Base-by-base conservation (phyloP, 2,329 filamentous ascomycete species). In the Ascochyta fabae region DNA sequence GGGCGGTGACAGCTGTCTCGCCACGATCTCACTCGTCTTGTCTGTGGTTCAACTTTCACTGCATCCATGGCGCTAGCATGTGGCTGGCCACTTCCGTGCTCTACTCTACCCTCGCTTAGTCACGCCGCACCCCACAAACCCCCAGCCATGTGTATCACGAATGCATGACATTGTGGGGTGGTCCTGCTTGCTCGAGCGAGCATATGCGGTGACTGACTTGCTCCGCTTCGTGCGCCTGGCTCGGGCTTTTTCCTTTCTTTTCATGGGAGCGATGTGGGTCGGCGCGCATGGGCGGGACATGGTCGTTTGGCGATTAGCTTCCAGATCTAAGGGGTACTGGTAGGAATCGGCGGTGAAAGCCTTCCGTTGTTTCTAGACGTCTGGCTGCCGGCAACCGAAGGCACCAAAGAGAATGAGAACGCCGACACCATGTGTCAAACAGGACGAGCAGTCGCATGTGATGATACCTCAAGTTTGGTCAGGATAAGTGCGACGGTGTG, bases 141-240 rank as follows among this genome's bases (percentile, higher is more conserved):
- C 39, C 44, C 52, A 52, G 40, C 44, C 34, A 39, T 29, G 23
- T 42, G 57, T 61, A 54, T 57, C 62, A 63, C 60, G 6, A 59
- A 57, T 64, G 59, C 58, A 54, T 52, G 50, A 50, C 54, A 65
- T 61, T 22, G 56, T 39, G 57, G 57, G 56, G 52, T 55, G 48
- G 26, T 53, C 59, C 56, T 60, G 49, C 48, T 51, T 45, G 41
- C 40, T 27, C 45, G 51, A 48, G 23, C 41, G 24, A 58, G 45
- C 45, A 47, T 31, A 53, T 63, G 57, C 53, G 44, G 53, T 58
- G 51, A 47, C 40, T 52, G 54, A 58, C 16, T 31, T 55, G 60
- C 56, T 54, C 47, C 51, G 35, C 47, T 46, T 43, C 43, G 52
- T 44, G 46, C 51, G 48, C 31, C 31, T 39, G 51, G 53, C 53